Conservation (phyloP, 2,329 filamentous ascomycete species). For the Nothopassalora personata region DNA sequence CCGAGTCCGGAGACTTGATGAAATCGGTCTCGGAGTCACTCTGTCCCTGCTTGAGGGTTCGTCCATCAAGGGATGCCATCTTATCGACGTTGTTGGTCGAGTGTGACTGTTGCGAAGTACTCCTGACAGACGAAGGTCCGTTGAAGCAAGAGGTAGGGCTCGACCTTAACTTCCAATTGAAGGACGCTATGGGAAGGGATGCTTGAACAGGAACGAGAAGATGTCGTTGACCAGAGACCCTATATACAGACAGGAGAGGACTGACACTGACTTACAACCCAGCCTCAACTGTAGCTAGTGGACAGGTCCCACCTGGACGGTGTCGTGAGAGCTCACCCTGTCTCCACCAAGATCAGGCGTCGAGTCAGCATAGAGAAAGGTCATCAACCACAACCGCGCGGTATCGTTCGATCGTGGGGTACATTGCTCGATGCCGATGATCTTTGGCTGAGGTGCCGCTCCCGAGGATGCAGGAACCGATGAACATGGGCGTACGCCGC, state of each 20-base stretch:
- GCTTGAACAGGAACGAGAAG: background rate
- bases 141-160: background rate
- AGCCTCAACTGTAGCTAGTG: background rate
- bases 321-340: background rate
- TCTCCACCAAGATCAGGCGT: background rate
- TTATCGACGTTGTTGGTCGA: background rate
- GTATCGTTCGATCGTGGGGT: background rate
- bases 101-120: background rate
- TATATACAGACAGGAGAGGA: background rate
- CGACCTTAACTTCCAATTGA: background rate
- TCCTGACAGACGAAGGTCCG: background rate
- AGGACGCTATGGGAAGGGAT: background rate
- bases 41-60: background rate
- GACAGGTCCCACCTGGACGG: too few relatives aligned
- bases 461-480: slow-evolving; percentile 1
- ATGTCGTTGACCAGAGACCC: background rate
- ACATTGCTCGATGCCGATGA: background rate
- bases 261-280: background rate
- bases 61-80: slow-evolving; percentile 4
- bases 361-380: background rate
- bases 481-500: slow-evolving; percentile 8
- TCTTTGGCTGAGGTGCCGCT: background rate
- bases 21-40: background rate
- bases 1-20: background rate
- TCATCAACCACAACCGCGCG: background rate